Base-by-base conservation (phyloP, 306 rosid species). In the Cucumis cinereus region DNA sequence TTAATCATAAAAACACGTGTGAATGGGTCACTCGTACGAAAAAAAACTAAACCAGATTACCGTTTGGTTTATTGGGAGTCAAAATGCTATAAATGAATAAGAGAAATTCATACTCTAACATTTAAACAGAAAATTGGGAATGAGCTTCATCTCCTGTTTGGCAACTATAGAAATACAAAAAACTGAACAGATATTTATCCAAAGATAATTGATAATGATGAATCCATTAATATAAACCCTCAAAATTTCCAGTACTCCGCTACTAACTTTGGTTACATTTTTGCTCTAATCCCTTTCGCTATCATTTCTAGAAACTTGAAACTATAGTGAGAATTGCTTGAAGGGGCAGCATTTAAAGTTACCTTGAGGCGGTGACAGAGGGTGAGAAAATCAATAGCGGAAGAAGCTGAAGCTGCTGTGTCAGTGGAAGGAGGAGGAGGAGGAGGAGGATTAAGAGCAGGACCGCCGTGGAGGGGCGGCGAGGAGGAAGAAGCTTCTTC, bases 301-400 rank as follows among this genome's bases (percentile, higher is more conserved):
- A 10, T 5, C 68, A 61, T 62, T 33, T 61, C 19, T 16, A 43
- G 53, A 30, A 17, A 62, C 16, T 20, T n/a, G 16, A 12, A 50
- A 35, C 19, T 1, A 22, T 0, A 22, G 6, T 2, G 0, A 1
- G 22, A 41, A 61, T 23, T 4, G 26, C 35, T 10, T 12, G 19
- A 11, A 41, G 10, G 6, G 47, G 14, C 13, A 72, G 38, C 7
- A n/a, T 9, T 40, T 26, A 1, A 52, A 6, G 74, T 58, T 70
- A 90, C 95, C 92, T 93, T 93, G 20, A 93, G 97, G 73, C 85
- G 84, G 82, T 90, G 96, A 72, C 98, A 93, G 54, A 93, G 77
- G 6, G 90, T 77, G 84, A 93, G 97, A 81, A 93, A 91, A 83
- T 93, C 91, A 40, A 93, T 88, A 77, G 88, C 91, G 30, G 86